Percentiles rank a stretch among this genome's conserved stretches.
These are phyloP conservation scores for Acaromyces ingoldii DNA, from an alignment of 1,284 basidiomycete species.

Conservation along the genomic window DNA sequence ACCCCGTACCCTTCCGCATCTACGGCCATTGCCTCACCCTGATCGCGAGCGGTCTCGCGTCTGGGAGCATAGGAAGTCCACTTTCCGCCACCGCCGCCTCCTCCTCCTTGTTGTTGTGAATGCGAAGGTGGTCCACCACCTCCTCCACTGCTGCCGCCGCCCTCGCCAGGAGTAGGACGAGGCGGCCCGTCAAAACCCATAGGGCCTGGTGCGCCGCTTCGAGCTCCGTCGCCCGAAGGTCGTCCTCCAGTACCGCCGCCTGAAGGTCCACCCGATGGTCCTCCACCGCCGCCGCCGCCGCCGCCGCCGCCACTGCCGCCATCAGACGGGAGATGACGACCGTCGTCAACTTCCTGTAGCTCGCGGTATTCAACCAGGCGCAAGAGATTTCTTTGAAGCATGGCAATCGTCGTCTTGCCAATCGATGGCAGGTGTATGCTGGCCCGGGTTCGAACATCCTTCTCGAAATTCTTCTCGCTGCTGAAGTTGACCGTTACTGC, in stretches of 20 bases:
- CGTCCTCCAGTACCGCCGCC: neutral
- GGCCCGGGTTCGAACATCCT: slow-evolving; percentile 76
- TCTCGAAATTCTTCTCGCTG: slow-evolving; percentile 93
- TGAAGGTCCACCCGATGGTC: neutral
- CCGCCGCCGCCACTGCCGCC: neutral
- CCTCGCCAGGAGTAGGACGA: too few species aligned
- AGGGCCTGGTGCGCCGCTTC: too few species aligned
- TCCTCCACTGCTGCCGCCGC: neutral
- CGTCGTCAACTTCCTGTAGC: slow-evolving; percentile 4
- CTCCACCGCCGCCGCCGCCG: neutral
- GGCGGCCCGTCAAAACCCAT: too few species aligned
- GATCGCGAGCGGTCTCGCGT: too few species aligned
- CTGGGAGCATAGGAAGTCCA: too few species aligned
- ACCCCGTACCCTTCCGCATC: too few species aligned
- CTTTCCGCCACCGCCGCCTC: neutral
- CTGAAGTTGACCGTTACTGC: slow-evolving; percentile 90
- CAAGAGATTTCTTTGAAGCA: slow-evolving; percentile 88
- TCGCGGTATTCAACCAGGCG: slow-evolving; percentile 37
- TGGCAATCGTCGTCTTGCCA: slow-evolving; percentile 92
- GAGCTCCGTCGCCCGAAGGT: too few species aligned
- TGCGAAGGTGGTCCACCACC: neutral
- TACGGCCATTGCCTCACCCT: too few species aligned
- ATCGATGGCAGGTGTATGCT: slow-evolving; percentile 64
- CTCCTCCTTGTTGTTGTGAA: neutral
- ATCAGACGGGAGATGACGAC: neutral